Percentiles rank a stretch among this genome's conserved stretches.
phyloP scores from a whole-genome alignment of 1,284 basidiomycete genomes.

The Ustilago cynodontis region DNA sequence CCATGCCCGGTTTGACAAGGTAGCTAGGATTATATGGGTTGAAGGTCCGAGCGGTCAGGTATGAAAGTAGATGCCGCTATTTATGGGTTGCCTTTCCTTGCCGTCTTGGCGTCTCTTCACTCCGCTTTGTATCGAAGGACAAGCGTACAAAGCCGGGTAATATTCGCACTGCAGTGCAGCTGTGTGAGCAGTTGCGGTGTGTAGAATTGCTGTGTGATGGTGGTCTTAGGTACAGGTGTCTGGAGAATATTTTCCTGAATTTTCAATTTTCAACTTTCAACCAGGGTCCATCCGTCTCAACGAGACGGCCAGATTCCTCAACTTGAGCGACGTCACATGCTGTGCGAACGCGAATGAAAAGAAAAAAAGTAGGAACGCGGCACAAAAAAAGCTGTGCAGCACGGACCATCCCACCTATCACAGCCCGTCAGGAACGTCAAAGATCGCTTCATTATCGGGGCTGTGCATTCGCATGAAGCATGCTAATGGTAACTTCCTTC shows the following conservation, averaged over 20 bases:
- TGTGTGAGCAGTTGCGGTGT: no score
- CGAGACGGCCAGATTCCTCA: no score
- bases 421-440: not conserved
- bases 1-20: conserved; percentile 31
- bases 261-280: no score
- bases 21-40: no score
- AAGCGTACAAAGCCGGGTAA: no score
- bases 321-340: conserved; percentile 10
- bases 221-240: no score
- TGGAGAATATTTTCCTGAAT: no score
- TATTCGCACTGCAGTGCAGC: no score
- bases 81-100: not conserved
- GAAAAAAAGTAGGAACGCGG: not conserved
- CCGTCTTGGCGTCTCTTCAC: not conserved
- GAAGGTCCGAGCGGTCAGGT: not conserved
- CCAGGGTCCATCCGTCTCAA: no score
- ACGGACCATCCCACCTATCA: conserved; percentile 21
- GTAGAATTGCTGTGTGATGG: no score
- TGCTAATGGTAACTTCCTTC: not conserved
- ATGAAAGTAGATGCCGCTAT: not conserved
- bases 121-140: no score
- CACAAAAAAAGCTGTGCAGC: conserved; percentile 20
- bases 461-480: conserved; percentile 15
- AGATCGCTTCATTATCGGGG: not conserved
- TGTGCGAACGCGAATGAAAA: not conserved